Evolutionary conservation across 1,139 yeast species (phyloP), one percentile per base, ranked within the genome.

Genomic region (Hansenula sp.): DNA sequence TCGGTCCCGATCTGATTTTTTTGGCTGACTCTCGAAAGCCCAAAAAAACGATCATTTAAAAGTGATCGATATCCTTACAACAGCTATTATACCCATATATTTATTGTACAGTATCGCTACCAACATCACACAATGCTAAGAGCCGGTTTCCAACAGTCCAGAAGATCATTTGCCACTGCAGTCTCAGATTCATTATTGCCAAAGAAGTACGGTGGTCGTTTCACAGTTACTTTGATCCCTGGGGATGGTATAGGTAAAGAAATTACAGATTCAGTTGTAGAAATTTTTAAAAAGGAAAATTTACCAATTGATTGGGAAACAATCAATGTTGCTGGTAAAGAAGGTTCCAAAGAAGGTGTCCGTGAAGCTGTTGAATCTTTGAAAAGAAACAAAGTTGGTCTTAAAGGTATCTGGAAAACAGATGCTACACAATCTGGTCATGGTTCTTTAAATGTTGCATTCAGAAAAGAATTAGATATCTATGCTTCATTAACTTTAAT

Each of bases 221-320:
- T 78, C 75, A 84, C 90, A 44, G 95, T 89, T 44, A 89, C 97
- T 43, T 75, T 92, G 64, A 84, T 92, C 59, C 97, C 97, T 49
- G 80, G 82, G 59, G 98, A 92, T 65, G 98, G 98, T 78, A 84
- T 90, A 52, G 98, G 98, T 68, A 84, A 83, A 63, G 97, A 92
- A 73, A 87, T 89, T 65, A 84, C 97, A 46, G 94, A 86, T 66
- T 84, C 97, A 29, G 98, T 92, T 50, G 82, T 85, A 68, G 78
- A 88, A 56, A 86, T 92, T 60, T 92, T 90, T 75, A 77, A 82
- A 64, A 79, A 87, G 51, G 66, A 65, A 68, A 82, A 78, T 53
- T 85, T 90, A 34, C 98, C 98, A 53, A 82, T 92, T 55, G 96
- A 89, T 60, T 92, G 94, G 84, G 97, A 92, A 69, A 82, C 86